Base-by-base conservation (phyloP, 2,329 filamentous ascomycete species). In the Pseudopithomyces maydicus region DNA sequence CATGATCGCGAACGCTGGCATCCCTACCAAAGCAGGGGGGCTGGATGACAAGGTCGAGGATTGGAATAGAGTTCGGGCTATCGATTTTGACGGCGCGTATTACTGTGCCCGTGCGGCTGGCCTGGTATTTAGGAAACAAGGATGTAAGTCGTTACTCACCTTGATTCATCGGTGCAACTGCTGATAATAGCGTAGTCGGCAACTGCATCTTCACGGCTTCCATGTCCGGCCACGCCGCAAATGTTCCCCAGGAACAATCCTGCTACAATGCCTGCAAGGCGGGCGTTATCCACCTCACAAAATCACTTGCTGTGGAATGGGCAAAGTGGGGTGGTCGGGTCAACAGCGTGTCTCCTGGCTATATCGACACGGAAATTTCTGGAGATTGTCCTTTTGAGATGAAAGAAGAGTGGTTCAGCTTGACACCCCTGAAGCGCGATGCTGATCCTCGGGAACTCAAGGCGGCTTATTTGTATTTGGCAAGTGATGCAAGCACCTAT, bases 231-330 rank as follows among this genome's bases (percentile, higher is more conserved):
- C 66, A 67, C 22, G 69, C 78, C 35, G 78, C 79, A 65, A 79
- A 79, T 69, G 78, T 75, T 61, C 77, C 90, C 6, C 90, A 93
- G 79, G 88, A 91, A 80, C 90, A 93, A 80, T 86, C 83, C 47
- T 90, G 88, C 79, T 93, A 93, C 85, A 93, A 93, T 72, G 89
- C 89, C 10, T 91, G 88, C 78, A 93, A 93, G 84, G 90, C 90
- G 15, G 90, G 87, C 67, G 89, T 92, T 36, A 85, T 91, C 64
- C 88, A 91, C 78, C 84, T 92, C 52, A 88, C 86, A 77, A 91
- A 90, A 81, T 91, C 88, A 3, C 84, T 93, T 32, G 90, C 89
- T 47, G 88, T 89, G 33, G 90, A 93, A 79, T 93, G 90, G 90
- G 88, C 90, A 72, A 89, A 90, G 77, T 83, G 90, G 78, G 82